Evolutionary conservation across 495 filamentous ascomycete genomes (phyloP), one percentile per base, ranked within the genome.

Genomic region (Xylona heveae): DNA sequence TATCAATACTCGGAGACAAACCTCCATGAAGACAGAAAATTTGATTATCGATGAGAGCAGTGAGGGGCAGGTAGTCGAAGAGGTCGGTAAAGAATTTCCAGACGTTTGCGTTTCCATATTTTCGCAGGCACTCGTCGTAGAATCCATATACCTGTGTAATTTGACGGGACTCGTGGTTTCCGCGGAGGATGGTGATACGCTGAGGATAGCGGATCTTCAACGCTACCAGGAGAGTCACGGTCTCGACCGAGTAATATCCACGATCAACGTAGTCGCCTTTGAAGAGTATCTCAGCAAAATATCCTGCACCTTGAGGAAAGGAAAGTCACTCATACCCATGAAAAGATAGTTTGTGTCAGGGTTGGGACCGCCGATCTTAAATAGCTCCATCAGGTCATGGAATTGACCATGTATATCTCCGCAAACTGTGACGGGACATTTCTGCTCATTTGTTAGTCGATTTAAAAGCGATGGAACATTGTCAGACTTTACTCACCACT

Each of bases 31-130:
- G 71, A 59, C 88, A 97, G 71, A 97, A 97, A 54, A 97, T 97
- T 63, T 97, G 88, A 58, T 93, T 94, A 58, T 97, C 85, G 59
- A 97, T 97, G 40, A 97, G 69, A 38, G 88, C 88, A 40, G 88
- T 97, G 49, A 97, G 74, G 41, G 88, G 88, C 24, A 97, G 81
- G 58, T 84, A 97, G 59, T 97, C 88, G 62, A 97, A 95, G 21
- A 97, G 72, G 51, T 97, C 88, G 44, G 88, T 95, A 55, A 95
- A 97, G 60, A 78, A 94, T 66, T 93, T 94, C 88, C 88, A 97
- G 41, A 97, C 88, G 49, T 94, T 95, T 39, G 88, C 88, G 50
- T 92, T 94, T 55, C 84, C 84, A 47, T 94, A 94, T 62, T 94
- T 94, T 46, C 84, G 76, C 31, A 94, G 66, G 50, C 84, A 94